These are phyloP conservation scores for Plasmodium billcollinsi DNA, from an alignment of 169 alveolate genomes.

Conservation along the genomic window DNA sequence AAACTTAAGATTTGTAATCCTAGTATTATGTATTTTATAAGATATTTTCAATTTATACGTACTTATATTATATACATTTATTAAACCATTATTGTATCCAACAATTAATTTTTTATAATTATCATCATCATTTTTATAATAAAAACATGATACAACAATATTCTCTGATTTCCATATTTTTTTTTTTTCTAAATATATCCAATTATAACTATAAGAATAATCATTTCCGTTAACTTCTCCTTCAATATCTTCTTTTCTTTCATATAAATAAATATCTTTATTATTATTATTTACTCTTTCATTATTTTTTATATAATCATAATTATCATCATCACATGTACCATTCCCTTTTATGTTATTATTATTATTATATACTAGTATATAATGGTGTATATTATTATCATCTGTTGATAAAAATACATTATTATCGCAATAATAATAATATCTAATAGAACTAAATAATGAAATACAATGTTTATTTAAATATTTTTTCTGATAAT, in stretches of 20 bases:
- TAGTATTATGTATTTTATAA: slow-evolving; percentile 66
- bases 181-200: slow-evolving; percentile 40
- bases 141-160: slow-evolving; percentile 51
- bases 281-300: not conserved
- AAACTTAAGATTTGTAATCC: slow-evolving; percentile 59
- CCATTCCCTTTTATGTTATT: too few species aligned
- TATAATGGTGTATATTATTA: slow-evolving; percentile 54
- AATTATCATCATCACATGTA: not conserved
- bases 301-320: not conserved
- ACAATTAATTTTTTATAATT: slow-evolving; percentile 42
- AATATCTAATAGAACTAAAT: slow-evolving; percentile 36
- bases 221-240: slow-evolving; percentile 5
- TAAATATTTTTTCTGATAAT: slow-evolving; percentile 45
- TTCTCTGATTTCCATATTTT: slow-evolving; percentile 58
- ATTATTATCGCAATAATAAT: slow-evolving; percentile 20
- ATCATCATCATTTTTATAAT: not conserved
- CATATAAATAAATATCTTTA: slow-evolving; percentile 59
- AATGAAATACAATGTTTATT: slow-evolving; percentile 57
- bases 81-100: slow-evolving; percentile 57
- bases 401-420: slow-evolving; percentile 68
- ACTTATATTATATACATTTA: slow-evolving; percentile 49
- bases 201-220: slow-evolving; percentile 59
- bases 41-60: slow-evolving; percentile 44
- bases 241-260: slow-evolving; percentile 26
- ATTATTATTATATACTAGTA: slow-evolving; percentile 9